These are phyloP conservation scores for Trichosporon sp. DNA, from an alignment of 1,284 basidiomycete genomes.

Conservation along the genomic window DNA sequence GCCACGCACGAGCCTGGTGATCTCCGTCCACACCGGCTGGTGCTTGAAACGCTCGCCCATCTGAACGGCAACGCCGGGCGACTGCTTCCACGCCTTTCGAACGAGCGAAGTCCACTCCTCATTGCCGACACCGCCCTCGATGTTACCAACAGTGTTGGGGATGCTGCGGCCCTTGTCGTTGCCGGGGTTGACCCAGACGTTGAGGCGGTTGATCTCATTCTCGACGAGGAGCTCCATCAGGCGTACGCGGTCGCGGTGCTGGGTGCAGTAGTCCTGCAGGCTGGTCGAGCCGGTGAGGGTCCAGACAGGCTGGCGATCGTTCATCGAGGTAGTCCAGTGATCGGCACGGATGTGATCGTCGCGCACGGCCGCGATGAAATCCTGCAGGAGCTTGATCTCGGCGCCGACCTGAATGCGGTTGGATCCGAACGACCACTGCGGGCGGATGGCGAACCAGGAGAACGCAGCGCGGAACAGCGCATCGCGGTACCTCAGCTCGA, in stretches of 20 bases:
- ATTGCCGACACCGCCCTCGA: slow-evolving; percentile 48
- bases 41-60: slow-evolving; percentile 82
- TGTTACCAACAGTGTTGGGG: not conserved
- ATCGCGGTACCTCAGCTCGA: slow-evolving; percentile 73
- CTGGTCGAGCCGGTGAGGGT: slow-evolving; percentile 37
- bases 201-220: slow-evolving; percentile 79
- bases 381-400: slow-evolving; percentile 79
- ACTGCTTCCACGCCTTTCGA: slow-evolving; percentile 74
- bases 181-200: slow-evolving; percentile 86
- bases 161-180: slow-evolving; percentile 60
- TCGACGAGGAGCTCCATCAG: slow-evolving; percentile 79
- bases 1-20: slow-evolving; percentile 67
- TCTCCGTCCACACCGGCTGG: slow-evolving; percentile 61
- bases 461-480: slow-evolving; percentile 74
- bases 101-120: slow-evolving; percentile 64
- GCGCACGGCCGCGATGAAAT: slow-evolving; percentile 73
- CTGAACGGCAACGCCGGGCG: slow-evolving; percentile 76
- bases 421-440: slow-evolving; percentile 94
- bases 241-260: slow-evolving; percentile 62
- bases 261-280: slow-evolving; percentile 57
- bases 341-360: slow-evolving; percentile 66
- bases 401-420: slow-evolving; percentile 83
- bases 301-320: slow-evolving; percentile 53
- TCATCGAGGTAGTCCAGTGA: slow-evolving; percentile 65
- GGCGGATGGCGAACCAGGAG: slow-evolving; percentile 85